phyloP scores from a whole-genome alignment of 2,329 filamentous ascomycete species.

The Sodiomyces alkalinus region DNA sequence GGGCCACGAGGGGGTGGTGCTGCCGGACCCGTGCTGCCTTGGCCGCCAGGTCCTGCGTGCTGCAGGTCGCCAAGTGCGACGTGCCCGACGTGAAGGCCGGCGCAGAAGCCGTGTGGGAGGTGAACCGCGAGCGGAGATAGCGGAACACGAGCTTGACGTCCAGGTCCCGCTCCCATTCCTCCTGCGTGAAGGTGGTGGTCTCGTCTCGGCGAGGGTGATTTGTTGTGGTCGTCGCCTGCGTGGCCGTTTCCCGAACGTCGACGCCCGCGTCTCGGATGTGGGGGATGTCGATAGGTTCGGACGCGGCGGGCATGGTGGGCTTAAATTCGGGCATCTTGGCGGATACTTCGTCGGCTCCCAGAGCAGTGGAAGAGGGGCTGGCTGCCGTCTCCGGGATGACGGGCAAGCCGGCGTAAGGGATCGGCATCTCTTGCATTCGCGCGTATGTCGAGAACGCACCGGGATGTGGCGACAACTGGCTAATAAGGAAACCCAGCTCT shows the following conservation, averaged over 20 bases:
- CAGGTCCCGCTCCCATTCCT: conserved; percentile 88
- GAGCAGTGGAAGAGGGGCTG: conserved; percentile 10
- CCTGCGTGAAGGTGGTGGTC: conserved; percentile 42
- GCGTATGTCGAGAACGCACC: conserved; percentile 78
- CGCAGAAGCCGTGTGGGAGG: conserved; percentile 28
- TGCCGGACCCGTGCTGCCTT: conserved; percentile 75
- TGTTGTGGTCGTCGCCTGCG: conserved; percentile 1
- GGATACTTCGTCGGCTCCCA: conserved; percentile 34
- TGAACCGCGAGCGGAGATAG: conserved; percentile 66
- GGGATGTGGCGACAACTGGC: conserved; percentile 56
- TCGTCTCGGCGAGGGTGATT: too few species aligned
- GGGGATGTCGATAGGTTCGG: conserved; percentile 21
- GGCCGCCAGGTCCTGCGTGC: conserved; percentile 50
- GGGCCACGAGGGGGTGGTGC: conserved; percentile 72
- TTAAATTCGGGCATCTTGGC: conserved; percentile 28
- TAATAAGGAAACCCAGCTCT: conserved; percentile 72
- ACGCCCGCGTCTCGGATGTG: conserved; percentile 12
- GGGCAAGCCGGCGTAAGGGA: conserved; percentile 68
- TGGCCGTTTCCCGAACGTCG: conserved; percentile 2
- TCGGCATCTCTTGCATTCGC: conserved; percentile 44
- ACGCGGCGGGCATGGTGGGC: conserved; percentile 26
- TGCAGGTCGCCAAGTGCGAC: conserved; percentile 31
- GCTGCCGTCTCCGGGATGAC: conserved; percentile 39
- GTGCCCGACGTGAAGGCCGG: conserved; percentile 26
- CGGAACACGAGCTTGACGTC: conserved; percentile 86